phyloP scores from a whole-genome alignment of 306 rosid genomes.

The cucumber (Cucumis sativus) region DNA sequence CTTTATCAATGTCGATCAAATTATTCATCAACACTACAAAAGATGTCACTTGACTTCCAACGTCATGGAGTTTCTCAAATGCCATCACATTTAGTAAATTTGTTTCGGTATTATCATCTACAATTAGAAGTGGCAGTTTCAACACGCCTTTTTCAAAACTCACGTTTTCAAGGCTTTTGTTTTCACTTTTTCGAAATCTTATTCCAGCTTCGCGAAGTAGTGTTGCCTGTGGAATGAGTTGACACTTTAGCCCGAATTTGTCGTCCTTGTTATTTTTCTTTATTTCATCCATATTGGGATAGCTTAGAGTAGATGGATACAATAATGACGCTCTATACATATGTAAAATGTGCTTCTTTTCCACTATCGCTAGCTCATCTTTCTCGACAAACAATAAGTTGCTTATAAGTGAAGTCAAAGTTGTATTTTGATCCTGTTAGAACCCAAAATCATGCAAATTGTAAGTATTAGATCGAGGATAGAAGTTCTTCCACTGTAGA shows the following conservation, averaged over 20 bases:
- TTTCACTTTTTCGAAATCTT: slow-evolving; percentile 15
- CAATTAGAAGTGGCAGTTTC: slow-evolving; percentile 11
- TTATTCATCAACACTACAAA: slow-evolving; percentile 33
- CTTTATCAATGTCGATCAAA: slow-evolving; percentile 23
- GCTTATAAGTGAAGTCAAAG: too few species aligned
- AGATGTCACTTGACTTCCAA: slow-evolving; percentile 26
- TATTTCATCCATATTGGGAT: not conserved
- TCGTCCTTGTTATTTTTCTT: too few species aligned
- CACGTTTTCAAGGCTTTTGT: slow-evolving; percentile 22
- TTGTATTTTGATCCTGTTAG: too few species aligned
- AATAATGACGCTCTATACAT: slow-evolving; percentile 15
- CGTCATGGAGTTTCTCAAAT: slow-evolving; percentile 35
- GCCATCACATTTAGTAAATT: slow-evolving; percentile 33
- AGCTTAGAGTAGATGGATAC: not conserved
- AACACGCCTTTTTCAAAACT: not conserved
- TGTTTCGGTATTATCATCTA: slow-evolving; percentile 26
- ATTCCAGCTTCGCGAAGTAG: slow-evolving; percentile 38
- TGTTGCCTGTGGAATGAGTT: slow-evolving; percentile 20
- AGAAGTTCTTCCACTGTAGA: too few species aligned
- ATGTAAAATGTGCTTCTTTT: slow-evolving; percentile 10
- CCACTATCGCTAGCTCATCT: too few species aligned
- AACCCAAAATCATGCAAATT: too few species aligned
- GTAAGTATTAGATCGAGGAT: too few species aligned
- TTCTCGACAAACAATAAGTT: too few species aligned
- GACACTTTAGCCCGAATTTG: not conserved